These are phyloP conservation scores for Russula lepida DNA, from an alignment of 768 basidiomycete species.

Conservation along the genomic window DNA sequence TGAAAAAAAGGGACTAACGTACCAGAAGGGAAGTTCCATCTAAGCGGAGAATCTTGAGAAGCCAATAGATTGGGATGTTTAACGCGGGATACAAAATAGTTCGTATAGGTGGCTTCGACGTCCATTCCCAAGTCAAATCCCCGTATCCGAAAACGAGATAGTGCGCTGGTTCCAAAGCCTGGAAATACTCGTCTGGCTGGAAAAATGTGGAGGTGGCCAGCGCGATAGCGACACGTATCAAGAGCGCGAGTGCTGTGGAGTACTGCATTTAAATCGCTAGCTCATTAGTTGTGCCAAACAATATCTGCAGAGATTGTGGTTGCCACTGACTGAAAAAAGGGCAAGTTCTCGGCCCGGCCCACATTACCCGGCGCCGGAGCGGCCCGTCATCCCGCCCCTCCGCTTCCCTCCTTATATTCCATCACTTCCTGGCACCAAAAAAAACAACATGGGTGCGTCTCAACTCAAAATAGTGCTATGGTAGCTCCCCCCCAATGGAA, in stretches of 20 bases:
- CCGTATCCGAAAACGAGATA: constrained; percentile 86
- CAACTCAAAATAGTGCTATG: too few relatives aligned
- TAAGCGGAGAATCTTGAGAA: constrained; percentile 47
- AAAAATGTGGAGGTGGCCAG: constrained; percentile 78
- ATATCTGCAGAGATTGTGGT: not conserved
- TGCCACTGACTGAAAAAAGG: too few relatives aligned
- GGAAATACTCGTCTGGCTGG: constrained; percentile 96
- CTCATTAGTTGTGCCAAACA: not conserved
- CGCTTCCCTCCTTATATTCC: too few relatives aligned
- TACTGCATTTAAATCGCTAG: not conserved
- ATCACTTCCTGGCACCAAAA: too few relatives aligned
- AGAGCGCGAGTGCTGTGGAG: constrained; percentile 31
- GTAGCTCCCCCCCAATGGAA: too few relatives aligned
- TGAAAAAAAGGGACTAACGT: constrained; percentile 26
- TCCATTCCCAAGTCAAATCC: constrained; percentile 95
- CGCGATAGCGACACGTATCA: constrained; percentile 51
- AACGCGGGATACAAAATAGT: constrained; percentile 75
- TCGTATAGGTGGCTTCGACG: constrained; percentile 56
- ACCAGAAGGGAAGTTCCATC: constrained; percentile 58
- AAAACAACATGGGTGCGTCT: too few relatives aligned
- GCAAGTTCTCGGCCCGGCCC: too few relatives aligned
- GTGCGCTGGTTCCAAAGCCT: constrained; percentile 90
- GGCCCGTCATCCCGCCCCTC: too few relatives aligned
- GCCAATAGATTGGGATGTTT: constrained; percentile 72
- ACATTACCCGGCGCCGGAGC: too few relatives aligned